Conservation (phyloP, 352 stramenopile species). For the Phytophthora cryptogea region DNA sequence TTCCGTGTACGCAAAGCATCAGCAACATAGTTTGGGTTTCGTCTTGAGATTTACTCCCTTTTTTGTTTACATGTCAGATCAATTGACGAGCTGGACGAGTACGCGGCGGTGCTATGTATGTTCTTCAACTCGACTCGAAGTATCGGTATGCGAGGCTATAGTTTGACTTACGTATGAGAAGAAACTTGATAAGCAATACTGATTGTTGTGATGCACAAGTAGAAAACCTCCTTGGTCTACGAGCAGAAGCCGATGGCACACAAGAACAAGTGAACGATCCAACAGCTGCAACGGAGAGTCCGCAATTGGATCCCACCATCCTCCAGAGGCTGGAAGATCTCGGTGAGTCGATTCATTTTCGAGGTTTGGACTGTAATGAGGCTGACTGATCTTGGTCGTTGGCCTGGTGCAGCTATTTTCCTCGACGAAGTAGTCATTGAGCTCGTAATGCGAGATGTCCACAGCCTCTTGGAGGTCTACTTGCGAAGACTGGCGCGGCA, state of each 20-base stretch:
- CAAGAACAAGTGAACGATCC: constrained; percentile 63
- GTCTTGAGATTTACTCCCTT: not conserved
- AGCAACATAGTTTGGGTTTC: not conserved
- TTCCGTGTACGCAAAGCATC: constrained; percentile 44
- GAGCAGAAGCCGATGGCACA: constrained; percentile 50
- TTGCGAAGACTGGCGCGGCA: constrained; percentile 55
- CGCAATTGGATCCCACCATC: constrained; percentile 34
- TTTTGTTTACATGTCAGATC: constrained; percentile 29
- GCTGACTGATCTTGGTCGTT: not conserved
- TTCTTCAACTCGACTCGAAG: constrained; percentile 76
- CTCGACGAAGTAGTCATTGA: constrained; percentile 82
- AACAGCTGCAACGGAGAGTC: constrained; percentile 18
- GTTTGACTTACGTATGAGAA: not conserved
- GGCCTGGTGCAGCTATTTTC: constrained; percentile 53
- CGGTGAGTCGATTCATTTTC: constrained; percentile 34
- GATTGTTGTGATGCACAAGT: not conserved
- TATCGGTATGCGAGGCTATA: constrained; percentile 42
- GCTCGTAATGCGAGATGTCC: constrained; percentile 76
- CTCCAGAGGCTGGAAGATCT: constrained; percentile 58
- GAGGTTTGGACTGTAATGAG: not conserved
- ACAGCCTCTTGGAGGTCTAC: constrained; percentile 69
- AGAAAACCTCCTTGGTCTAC: constrained; percentile 67
- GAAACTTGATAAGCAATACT: not conserved
- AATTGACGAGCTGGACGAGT: constrained; percentile 70
- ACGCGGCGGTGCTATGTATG: constrained; percentile 67